phyloP scores from a whole-genome alignment of 208 protist species.

The Acanthamoeba rhysodes region DNA sequence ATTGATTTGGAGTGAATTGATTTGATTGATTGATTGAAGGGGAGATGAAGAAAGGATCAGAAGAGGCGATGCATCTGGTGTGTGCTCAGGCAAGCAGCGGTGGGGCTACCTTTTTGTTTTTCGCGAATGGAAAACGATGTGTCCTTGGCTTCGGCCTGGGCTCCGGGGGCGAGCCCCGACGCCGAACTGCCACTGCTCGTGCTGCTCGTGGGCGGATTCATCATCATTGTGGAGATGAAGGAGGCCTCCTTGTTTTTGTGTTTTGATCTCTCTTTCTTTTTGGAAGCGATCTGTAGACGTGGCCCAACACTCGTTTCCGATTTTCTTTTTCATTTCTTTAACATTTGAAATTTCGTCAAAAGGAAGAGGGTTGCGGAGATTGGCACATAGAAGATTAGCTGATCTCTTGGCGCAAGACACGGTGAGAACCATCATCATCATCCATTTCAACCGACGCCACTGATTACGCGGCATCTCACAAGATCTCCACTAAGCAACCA shows the following conservation, averaged over 20 bases:
- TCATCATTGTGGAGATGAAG: neutral
- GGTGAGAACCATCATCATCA: too few species aligned
- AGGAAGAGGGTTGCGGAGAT: too few species aligned
- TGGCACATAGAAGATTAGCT: too few species aligned
- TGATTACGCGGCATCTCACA: too few species aligned
- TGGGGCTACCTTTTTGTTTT: conserved; percentile 58
- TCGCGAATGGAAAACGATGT: conserved; percentile 66
- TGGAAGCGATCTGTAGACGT: too few species aligned
- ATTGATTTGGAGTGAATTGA: too few species aligned
- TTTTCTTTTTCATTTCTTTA: too few species aligned
- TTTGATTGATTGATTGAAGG: neutral
- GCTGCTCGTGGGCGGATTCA: conserved; percentile 15
- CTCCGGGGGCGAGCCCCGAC: neutral
- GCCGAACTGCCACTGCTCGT: neutral
- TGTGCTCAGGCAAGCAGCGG: neutral
- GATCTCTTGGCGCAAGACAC: too few species aligned
- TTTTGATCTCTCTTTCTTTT: too few species aligned
- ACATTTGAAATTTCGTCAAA: too few species aligned
- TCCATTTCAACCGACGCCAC: too few species aligned
- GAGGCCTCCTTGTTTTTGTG: neutral
- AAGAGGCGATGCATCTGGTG: neutral
- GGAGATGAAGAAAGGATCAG: neutral
- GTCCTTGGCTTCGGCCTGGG: neutral
- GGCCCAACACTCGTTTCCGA: too few species aligned
- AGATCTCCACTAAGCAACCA: neutral